phyloP scores from a whole-genome alignment of 805 yeast species.

The Starmerella potacharoeniae region DNA sequence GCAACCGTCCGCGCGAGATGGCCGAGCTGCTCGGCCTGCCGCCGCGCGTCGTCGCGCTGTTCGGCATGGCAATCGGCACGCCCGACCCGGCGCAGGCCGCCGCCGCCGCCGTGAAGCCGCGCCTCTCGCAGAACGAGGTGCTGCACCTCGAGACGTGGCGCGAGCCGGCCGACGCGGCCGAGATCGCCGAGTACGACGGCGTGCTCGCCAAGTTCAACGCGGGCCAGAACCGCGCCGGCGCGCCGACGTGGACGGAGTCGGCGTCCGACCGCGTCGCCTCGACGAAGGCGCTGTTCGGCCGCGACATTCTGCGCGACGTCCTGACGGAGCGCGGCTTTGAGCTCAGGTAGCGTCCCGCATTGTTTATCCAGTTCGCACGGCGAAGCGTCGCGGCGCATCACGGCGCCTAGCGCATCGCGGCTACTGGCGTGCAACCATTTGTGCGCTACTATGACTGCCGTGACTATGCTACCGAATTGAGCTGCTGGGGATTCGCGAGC shows the following conservation, averaged over 20 bases:
- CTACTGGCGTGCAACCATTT: too few species aligned
- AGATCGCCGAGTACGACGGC: background rate
- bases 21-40: background rate
- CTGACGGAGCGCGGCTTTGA: background rate
- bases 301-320: background rate
- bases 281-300: background rate
- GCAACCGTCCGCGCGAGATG: background rate
- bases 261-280: background rate
- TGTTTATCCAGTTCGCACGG: too few species aligned
- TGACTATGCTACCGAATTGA: too few species aligned
- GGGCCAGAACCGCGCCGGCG: background rate
- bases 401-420: too few species aligned
- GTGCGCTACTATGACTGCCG: too few species aligned
- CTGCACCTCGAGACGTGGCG: background rate
- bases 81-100: background rate
- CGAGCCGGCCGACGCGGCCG: background rate
- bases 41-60: background rate
- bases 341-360: background rate
- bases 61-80: background rate
- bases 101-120: background rate
- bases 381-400: too few species aligned
- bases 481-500: too few species aligned
- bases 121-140: background rate
- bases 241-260: background rate
- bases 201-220: background rate